These are phyloP conservation scores for Durotheca rogersii DNA, from an alignment of 495 filamentous ascomycete species.

Conservation along the genomic window DNA sequence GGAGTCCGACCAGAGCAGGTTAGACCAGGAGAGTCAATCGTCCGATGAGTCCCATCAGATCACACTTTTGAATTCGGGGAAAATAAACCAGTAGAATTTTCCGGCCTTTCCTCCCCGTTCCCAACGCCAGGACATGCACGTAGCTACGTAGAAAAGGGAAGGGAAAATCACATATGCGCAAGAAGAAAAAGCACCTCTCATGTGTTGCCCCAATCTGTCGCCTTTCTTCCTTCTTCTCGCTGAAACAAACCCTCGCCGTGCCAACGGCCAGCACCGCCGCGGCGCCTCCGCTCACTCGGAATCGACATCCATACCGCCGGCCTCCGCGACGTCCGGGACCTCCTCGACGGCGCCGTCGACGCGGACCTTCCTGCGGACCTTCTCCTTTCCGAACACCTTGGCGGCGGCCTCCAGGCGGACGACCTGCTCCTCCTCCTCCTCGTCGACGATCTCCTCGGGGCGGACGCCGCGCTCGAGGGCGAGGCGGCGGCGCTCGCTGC, in stretches of 20 bases:
- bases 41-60: too few species aligned
- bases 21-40: too few species aligned
- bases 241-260: background rate
- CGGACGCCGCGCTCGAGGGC: slow-evolving; percentile 48
- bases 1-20: too few species aligned
- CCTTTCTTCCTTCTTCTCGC: background rate
- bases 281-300: slow-evolving; percentile 40
- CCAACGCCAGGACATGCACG: slow-evolving; percentile 32
- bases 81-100: too few species aligned
- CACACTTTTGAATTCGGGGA: too few species aligned
- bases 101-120: too few species aligned
- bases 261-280: slow-evolving; percentile 6
- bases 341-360: slow-evolving; percentile 65
- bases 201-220: too few species aligned
- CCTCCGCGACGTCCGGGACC: slow-evolving; percentile 50
- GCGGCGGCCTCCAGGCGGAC: too few species aligned
- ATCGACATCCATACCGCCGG: slow-evolving; percentile 67
- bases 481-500: slow-evolving; percentile 53
- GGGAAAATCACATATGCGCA: slow-evolving; percentile 7
- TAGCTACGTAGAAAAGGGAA: too few species aligned
- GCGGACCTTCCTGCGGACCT: slow-evolving; percentile 60
- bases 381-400: slow-evolving; percentile 60
- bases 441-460: slow-evolving; percentile 53
- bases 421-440: too few species aligned
- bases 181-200: slow-evolving; percentile 23